phyloP scores from a whole-genome alignment of 1,284 basidiomycete species.

The Trichosporon faecale region DNA sequence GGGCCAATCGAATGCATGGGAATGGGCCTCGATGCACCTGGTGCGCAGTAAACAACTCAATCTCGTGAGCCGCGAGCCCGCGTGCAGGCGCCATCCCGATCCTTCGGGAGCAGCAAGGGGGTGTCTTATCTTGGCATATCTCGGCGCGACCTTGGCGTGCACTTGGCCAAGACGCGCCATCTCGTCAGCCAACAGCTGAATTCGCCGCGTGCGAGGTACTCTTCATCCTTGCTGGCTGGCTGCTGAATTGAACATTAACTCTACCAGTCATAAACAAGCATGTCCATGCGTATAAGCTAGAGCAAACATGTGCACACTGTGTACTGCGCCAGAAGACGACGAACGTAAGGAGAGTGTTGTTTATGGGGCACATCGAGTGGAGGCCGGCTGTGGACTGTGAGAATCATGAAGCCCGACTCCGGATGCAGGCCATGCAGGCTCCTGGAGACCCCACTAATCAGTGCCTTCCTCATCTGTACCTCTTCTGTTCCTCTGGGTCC shows the following conservation, averaged over 20 bases:
- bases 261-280: neutral
- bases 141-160: constrained; percentile 10
- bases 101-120: neutral
- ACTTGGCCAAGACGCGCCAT: neutral
- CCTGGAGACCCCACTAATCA: neutral
- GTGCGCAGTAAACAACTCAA: constrained; percentile 7
- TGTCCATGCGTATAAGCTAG: neutral
- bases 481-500: no score
- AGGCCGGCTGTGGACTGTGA: neutral
- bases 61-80: neutral
- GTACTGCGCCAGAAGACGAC: neutral
- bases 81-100: neutral
- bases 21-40: no score
- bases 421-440: neutral
- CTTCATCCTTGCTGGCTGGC: no score
- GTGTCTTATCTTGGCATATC: neutral
- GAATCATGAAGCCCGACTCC: neutral
- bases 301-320: neutral
- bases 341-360: no score
- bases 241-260: neutral
- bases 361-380: neutral
- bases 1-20: neutral
- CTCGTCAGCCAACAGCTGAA: neutral
- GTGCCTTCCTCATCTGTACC: no score
- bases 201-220: neutral